Conservation (phyloP, 257 asterid genomes). For the Cinchona pubescens region DNA sequence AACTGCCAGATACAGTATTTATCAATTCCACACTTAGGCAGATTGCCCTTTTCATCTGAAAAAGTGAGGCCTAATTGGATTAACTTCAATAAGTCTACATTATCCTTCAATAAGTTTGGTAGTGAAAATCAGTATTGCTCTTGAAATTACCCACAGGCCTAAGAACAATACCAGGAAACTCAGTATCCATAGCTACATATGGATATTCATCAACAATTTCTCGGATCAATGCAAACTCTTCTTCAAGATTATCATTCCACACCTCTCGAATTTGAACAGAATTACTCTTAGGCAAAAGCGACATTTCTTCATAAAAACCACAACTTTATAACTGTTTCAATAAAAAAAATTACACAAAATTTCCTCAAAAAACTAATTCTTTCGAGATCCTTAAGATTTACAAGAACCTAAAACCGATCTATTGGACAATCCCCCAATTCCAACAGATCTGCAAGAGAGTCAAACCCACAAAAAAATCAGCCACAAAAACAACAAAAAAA, state of each 20-base stretch:
- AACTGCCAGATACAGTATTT: constrained; percentile 70
- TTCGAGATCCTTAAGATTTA: constrained; percentile 3
- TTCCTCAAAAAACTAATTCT: not conserved
- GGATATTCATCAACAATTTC: constrained; percentile 63
- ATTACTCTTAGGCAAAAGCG: constrained; percentile 55
- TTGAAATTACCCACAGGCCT: constrained; percentile 60
- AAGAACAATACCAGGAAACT: constrained; percentile 66
- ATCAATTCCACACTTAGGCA: constrained; percentile 64
- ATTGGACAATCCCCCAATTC: constrained; percentile 14
- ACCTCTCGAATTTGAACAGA: constrained; percentile 73
- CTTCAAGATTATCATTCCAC: constrained; percentile 67
- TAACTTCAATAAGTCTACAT: constrained; percentile 65
- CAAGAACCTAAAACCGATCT: constrained; percentile 17
- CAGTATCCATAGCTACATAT: constrained; percentile 76
- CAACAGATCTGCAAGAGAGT: constrained; percentile 41
- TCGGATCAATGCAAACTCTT: constrained; percentile 60
- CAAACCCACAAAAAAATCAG: constrained; percentile 5
- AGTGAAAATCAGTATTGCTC: constrained; percentile 53
- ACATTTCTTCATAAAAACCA: constrained; percentile 39
- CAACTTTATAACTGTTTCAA: constrained; percentile 6
- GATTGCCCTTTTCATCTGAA: constrained; percentile 65
- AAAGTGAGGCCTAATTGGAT: constrained; percentile 71
- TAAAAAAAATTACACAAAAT: not conserved
- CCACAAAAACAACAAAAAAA: not conserved
- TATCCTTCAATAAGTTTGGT: constrained; percentile 60